Conservation (phyloP, 768 basidiomycete species). For the Mycena galericulata region DNA sequence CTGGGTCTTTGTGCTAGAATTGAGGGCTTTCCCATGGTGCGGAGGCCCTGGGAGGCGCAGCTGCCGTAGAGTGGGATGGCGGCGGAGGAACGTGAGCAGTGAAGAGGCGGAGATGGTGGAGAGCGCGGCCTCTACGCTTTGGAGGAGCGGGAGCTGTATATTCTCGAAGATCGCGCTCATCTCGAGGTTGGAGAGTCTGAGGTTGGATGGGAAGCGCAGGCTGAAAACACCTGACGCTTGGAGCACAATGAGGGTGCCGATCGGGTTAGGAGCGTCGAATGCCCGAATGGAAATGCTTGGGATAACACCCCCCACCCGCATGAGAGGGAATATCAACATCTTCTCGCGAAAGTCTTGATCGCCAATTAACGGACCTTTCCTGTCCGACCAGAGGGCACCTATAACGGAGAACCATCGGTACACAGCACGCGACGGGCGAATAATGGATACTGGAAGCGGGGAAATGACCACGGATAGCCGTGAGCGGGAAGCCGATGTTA, state of each 20-base stretch:
- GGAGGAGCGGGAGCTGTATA: constrained; percentile 5
- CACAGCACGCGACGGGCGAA: neutral
- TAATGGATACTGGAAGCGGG: neutral
- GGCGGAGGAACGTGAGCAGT: constrained; percentile 2
- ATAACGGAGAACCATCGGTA: neutral
- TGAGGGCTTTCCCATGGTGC: neutral
- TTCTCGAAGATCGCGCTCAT: neutral
- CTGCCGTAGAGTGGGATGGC: neutral
- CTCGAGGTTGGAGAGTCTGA: constrained; percentile 12
- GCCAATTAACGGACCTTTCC: neutral
- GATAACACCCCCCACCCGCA: neutral
- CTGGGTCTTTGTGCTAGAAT: neutral
- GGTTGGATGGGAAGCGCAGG: constrained; percentile 4
- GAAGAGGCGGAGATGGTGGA: neutral
- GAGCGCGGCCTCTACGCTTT: neutral
- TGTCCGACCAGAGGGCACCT: neutral
- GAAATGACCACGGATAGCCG: constrained; percentile 4
- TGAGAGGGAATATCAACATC: neutral
- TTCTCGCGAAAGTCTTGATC: constrained; percentile 6
- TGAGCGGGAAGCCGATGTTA: neutral
- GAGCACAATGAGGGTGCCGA: constrained; percentile 12
- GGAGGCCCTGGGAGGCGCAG: neutral
- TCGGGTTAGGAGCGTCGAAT: neutral
- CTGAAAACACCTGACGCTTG: neutral
- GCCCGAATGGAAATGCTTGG: constrained; percentile 6